Conservation (phyloP, 2,329 filamentous ascomycete genomes). For the Didymella arachidicola region DNA sequence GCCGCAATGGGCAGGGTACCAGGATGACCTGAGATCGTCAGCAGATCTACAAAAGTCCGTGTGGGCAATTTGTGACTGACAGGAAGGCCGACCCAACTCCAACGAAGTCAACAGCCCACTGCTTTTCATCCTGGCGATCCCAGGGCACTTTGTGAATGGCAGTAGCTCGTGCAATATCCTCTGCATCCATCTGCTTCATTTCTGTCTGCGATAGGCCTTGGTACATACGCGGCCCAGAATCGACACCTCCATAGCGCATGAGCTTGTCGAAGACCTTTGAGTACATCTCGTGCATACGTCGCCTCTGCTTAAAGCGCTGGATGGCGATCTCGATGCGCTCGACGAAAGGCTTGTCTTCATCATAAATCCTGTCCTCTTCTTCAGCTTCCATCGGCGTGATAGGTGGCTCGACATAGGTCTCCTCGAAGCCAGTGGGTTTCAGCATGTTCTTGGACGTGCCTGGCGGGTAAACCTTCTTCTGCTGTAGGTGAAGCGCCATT, state of each 20-base stretch:
- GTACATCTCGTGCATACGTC: constrained; percentile 73
- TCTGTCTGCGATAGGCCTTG: constrained; percentile 68
- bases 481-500: constrained; percentile 36
- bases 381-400: constrained; percentile 73
- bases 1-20: constrained; percentile 63
- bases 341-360: constrained; percentile 55
- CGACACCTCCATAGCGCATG: constrained; percentile 82
- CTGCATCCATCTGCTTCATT: constrained; percentile 67
- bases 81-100: constrained; percentile 80
- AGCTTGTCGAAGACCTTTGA: constrained; percentile 77
- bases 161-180: constrained; percentile 69
- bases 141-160: constrained; percentile 68
- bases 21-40: constrained; percentile 60
- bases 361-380: constrained; percentile 74
- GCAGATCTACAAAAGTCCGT: not conserved
- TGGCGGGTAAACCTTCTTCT: constrained; percentile 40
- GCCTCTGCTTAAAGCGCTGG: constrained; percentile 77
- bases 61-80: constrained; percentile 56
- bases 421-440: constrained; percentile 61
- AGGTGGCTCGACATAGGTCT: constrained; percentile 81
- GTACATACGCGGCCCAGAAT: constrained; percentile 68
- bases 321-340: constrained; percentile 87
- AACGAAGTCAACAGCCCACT: constrained; percentile 83
- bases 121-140: constrained; percentile 57
- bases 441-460: constrained; percentile 54